phyloP scores from a whole-genome alignment of 345 rosid genomes.

The Pistacia vera region DNA sequence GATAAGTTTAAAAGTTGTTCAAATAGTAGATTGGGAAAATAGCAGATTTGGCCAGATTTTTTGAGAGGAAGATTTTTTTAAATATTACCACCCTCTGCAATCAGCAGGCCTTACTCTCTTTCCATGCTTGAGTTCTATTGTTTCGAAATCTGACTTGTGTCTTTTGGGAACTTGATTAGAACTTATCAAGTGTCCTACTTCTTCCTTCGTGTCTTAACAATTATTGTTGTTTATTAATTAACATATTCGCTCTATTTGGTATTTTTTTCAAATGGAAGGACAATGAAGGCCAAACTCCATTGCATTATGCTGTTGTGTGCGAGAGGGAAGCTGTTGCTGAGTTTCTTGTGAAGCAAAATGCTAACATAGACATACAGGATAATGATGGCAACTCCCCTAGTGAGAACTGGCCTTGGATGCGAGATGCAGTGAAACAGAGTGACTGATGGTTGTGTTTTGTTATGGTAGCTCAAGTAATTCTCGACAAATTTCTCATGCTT shows the following conservation, averaged over 20 bases:
- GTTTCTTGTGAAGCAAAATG: constrained; percentile 80
- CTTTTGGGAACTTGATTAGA: not conserved
- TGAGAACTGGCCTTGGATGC: constrained; percentile 83
- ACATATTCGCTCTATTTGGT: constrained; percentile 13
- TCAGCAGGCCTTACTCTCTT: not conserved
- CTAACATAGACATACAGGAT: constrained; percentile 62
- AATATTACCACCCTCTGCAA: not conserved
- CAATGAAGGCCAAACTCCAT: constrained; percentile 87
- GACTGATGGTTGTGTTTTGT: constrained; percentile 15
- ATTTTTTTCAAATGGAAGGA: constrained; percentile 51
- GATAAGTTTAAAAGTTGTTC: not conserved
- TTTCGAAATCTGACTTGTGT: not conserved
- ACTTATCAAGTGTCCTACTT: not conserved
- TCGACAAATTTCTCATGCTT: constrained; percentile 27
- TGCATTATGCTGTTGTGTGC: constrained; percentile 93
- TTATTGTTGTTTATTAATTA: not conserved
- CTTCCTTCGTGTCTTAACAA: constrained; percentile 5
- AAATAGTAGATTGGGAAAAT: too few relatives aligned
- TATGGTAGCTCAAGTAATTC: constrained; percentile 8
- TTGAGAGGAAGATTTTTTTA: too few relatives aligned
- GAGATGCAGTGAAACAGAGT: constrained; percentile 24
- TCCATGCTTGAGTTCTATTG: not conserved
- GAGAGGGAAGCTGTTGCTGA: constrained; percentile 80
- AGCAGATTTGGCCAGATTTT: too few relatives aligned
- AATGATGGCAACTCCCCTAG: constrained; percentile 62